Base-by-base conservation (phyloP, 78 protist genomes). In the Bodo saltans region DNA sequence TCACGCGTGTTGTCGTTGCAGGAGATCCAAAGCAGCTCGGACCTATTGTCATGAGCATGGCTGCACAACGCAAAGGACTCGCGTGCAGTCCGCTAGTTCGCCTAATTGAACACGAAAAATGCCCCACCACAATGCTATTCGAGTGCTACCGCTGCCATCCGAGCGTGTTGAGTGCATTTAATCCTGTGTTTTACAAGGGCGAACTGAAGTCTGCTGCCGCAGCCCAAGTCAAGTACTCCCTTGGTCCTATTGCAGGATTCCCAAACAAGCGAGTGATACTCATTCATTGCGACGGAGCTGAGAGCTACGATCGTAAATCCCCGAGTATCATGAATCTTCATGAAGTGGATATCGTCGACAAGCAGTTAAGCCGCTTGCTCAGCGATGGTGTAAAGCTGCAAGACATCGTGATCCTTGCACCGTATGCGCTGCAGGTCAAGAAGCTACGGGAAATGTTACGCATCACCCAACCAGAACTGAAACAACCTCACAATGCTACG, bases 21-120 rank as follows among this genome's bases (percentile, higher is more conserved):
- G 78, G 78, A 4, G 78, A 72, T 28, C 78, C 78, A n/a, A 35
- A 27, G 32, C 78, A 72, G 78, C 78, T 72, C 32, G 78, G 78
- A 3, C 78, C 78, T 11, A 28, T 72, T 3, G 25, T 72, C 78
- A 3, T 17, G 8, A 8, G 8, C 42, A 11, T 37, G 27, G 52
- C 25, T n/a, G 78, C 78, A 37, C 17, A 3, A 37, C n/a, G 17
- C 67, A 26, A 3, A 3, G 35, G 78, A 37, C 38, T 28, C 78
- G 30, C n/a, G 32, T 17, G 3, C 42, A 26, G 29, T 17, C 78
- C 78, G 39, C 42, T 37, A 3, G 78, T 26, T 2, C 42, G 25
- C 67, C 52, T 47, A 8, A 17, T 47, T 8, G 60, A 47, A 17
- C 60, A 17, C 17, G 60, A 47, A 17, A n/a, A n/a, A n/a, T n/a